These are phyloP conservation scores for Fusarium newnesense DNA, from an alignment of 2,329 filamentous ascomycete species.

Conservation along the genomic window DNA sequence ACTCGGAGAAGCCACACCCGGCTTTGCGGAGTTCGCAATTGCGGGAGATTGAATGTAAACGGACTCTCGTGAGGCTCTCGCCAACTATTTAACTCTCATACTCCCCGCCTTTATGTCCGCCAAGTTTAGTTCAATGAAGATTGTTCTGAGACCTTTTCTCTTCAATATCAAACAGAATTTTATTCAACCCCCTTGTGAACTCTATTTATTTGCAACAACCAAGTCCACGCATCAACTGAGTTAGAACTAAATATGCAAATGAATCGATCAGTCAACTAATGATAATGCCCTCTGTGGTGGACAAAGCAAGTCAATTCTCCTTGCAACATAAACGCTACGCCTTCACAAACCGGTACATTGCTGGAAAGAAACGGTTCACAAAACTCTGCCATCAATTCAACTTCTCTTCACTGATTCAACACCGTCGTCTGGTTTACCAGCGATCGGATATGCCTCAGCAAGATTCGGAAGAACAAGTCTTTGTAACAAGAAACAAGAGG, in stretches of 20 bases:
- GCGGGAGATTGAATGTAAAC: constrained; percentile 3
- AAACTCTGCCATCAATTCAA: constrained; percentile 22
- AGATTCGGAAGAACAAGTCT: constrained; percentile 35
- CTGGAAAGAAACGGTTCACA: constrained; percentile 14
- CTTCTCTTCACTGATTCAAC: constrained; percentile 21
- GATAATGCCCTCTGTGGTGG: constrained; percentile 45
- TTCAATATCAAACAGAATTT: neutral
- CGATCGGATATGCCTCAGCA: constrained; percentile 43
- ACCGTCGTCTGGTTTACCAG: constrained; percentile 40
- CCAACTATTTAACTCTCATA: constrained; percentile 19
- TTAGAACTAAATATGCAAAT: constrained; percentile 29
- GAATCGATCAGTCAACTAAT: constrained; percentile 16
- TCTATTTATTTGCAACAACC: neutral
- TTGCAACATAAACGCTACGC: constrained; percentile 21
- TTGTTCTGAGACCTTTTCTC: neutral
- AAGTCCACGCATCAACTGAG: neutral
- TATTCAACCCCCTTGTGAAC: neutral
- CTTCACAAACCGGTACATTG: constrained; percentile 2
- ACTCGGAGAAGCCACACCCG: constrained; percentile 8
- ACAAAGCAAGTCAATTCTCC: constrained; percentile 43
- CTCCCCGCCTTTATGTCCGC: neutral
- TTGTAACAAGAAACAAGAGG: constrained; percentile 35
- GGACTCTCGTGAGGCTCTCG: neutral
- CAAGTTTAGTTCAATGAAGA: no score
- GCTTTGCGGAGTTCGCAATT: constrained; percentile 35